Evolutionary conservation across 495 filamentous ascomycete genomes (phyloP), one percentile per base, ranked within the genome.

Genomic region (Aspergillus mulundensis): DNA sequence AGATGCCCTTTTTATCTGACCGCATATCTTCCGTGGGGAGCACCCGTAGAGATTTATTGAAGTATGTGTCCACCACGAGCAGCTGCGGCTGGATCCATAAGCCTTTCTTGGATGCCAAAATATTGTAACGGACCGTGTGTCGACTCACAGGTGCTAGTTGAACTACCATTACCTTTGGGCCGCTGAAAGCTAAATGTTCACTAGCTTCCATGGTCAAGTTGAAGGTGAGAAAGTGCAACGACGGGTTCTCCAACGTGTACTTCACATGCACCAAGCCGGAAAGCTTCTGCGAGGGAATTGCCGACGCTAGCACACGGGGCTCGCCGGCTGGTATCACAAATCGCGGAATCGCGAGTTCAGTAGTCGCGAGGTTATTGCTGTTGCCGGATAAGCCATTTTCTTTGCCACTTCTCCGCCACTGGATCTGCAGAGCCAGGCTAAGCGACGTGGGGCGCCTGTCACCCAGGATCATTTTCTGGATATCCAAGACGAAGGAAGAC

Each of bases 131-230:
- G 6, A 95, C 75, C 0, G 73, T 79, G 34, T 87, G 78, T 45
- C 91, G 70, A 53, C 87, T 89, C 34, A 95, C 72, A 1, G 94
- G 94, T 28, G 94, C 78, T 38, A 97, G 68, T 56, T 92, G 86
- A 16, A 96, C 51, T 2, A 83, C 84, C 6, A 82, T 84, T 44
- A 86, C 80, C 73, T 97, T 97, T 5, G 89, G 78, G 0, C 94
- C 94, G 24, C 88, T 91, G 67, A 99, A 97, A 7, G 90, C 94
- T 68, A 99, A 99, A 14, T 88, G 82, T 56, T 95, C 91, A 63
- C 81, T 90, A 1, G 90, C 85, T 59, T 99, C 95, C 91, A 99
- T 96, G 10, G 82, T 81, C 28, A 96, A 66, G 19, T 85, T 89
- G 70, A 99, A 97, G 0, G 91, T 95, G 18, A 99, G 80, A 69